These are phyloP conservation scores for Paecilomyces formosus DNA, from an alignment of 2,329 filamentous ascomycete species.

Conservation along the genomic window DNA sequence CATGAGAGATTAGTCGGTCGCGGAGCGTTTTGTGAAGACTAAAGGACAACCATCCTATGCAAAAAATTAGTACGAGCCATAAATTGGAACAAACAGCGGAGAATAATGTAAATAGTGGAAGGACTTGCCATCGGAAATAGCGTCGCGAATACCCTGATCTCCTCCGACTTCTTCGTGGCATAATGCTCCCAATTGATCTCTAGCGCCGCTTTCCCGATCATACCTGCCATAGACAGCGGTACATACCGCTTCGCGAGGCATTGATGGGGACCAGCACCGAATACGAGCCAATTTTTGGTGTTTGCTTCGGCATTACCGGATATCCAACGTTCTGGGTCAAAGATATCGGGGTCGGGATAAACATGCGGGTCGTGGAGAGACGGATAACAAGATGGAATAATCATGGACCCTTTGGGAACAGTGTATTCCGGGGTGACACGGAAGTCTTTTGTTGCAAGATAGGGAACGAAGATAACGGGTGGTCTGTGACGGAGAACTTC, in stretches of 20 bases:
- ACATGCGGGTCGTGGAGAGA: constrained; percentile 87
- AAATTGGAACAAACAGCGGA: background rate
- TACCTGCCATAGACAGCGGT: constrained; percentile 75
- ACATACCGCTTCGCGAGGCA: constrained; percentile 93
- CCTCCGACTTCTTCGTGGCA: constrained; percentile 75
- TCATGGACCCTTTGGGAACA: constrained; percentile 91
- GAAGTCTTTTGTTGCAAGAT: constrained; percentile 90
- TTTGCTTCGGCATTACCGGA: constrained; percentile 81
- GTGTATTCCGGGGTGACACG: constrained; percentile 81
- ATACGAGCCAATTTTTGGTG: constrained; percentile 94
- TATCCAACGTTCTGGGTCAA: constrained; percentile 88
- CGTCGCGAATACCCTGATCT: constrained; percentile 97
- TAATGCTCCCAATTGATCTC: constrained; percentile 85
- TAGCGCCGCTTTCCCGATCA: constrained; percentile 84
- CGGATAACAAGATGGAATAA: constrained; percentile 85
- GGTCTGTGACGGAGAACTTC: constrained; percentile 90
- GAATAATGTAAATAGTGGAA: constrained; percentile 3
- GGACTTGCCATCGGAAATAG: constrained; percentile 86
- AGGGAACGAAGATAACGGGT: constrained; percentile 95
- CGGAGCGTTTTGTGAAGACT: constrained; percentile 50
- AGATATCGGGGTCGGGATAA: constrained; percentile 81
- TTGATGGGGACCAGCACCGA: constrained; percentile 93
- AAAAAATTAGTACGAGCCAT: constrained; percentile 13
- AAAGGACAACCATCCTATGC: constrained; percentile 73
- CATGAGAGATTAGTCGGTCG: too few relatives aligned